Evolutionary conservation across 192 early-diverging fungal genomes (phyloP), one percentile per base, ranked within the genome.

Genomic region (Coemansia sp.): DNA sequence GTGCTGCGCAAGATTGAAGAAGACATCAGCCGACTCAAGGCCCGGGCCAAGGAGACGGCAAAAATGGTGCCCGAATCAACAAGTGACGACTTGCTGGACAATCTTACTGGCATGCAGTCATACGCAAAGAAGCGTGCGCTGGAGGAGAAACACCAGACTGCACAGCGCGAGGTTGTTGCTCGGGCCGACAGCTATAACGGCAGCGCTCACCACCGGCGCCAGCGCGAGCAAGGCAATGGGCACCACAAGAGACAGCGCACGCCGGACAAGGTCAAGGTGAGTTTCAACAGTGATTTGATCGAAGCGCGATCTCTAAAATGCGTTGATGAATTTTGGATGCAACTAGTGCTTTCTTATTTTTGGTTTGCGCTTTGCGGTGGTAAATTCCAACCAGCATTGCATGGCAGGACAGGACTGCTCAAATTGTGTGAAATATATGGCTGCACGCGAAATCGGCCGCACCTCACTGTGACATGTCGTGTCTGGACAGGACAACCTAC

Each of bases 1-100:
- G 76, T 79, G 49, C 31, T 79, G 61, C 63, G 67, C 19, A 69
- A 73, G 37, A 79, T 79, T 23, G 76, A 79, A 21, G 76, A 79
- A 50, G 76, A 79, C 23, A 29, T 79, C 6, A 51, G 23, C 3
- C 63, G 67, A 21, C 59, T 73, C 3, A 72, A 73, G 51, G 76
- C 76, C 7, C 41, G 55, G 27, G 71, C 76, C 26, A 63, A 55
- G 27, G 63, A 59, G 17, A 39, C 27, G 16, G 57, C 29, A 6
- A 47, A 60, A 29, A 35, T 54, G 17, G 35, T 59, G n/a, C 69
- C 73, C 10, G 62, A 39, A 25, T 3, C 48, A 27, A 48, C 50
- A 6, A 45, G 72, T 23, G 70, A 59, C 16, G 62, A 69, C 26
- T 21, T 79, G 51, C 61, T 79, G 55, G 76, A 73, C 29, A 66